Conservation (phyloP, 371 early-diverging fungal species). For the Capillidium rhysosporum region DNA sequence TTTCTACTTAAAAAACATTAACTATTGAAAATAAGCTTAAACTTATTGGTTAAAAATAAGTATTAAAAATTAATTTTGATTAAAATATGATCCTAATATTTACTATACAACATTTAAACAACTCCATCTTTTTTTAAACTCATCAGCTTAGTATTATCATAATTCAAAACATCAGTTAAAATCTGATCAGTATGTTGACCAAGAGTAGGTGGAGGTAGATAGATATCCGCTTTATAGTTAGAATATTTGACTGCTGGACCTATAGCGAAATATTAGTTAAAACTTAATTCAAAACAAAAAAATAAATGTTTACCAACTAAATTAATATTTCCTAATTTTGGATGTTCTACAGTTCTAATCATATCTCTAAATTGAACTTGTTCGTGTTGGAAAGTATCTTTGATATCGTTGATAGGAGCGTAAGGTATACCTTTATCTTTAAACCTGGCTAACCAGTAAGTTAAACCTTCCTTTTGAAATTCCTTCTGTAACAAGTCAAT, state of each 20-base stretch:
- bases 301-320: constrained; percentile 22
- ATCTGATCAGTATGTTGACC: constrained; percentile 75
- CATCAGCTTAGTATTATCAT: constrained; percentile 22
- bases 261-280: neutral
- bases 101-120: constrained; percentile 11
- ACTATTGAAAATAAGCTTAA: no score
- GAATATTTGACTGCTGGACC: constrained; percentile 67
- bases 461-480: constrained; percentile 24
- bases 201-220: constrained; percentile 66
- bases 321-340: constrained; percentile 53
- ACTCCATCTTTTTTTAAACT: constrained; percentile 15
- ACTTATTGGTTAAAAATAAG: no score
- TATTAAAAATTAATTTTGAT: no score
- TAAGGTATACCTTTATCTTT: constrained; percentile 53
- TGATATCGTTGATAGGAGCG: constrained; percentile 70
- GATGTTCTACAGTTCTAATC: constrained; percentile 63
- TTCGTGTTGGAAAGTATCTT: constrained; percentile 69
- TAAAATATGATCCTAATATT: no score
- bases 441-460: constrained; percentile 38
- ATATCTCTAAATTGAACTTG: constrained; percentile 59
- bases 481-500: constrained; percentile 26
- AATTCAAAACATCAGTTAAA: constrained; percentile 31
- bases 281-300: neutral
- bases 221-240: constrained; percentile 22
- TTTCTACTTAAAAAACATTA: no score